These are phyloP conservation scores for Thymus mandschuricus DNA, from an alignment of 257 asterid species.

Conservation along the genomic window DNA sequence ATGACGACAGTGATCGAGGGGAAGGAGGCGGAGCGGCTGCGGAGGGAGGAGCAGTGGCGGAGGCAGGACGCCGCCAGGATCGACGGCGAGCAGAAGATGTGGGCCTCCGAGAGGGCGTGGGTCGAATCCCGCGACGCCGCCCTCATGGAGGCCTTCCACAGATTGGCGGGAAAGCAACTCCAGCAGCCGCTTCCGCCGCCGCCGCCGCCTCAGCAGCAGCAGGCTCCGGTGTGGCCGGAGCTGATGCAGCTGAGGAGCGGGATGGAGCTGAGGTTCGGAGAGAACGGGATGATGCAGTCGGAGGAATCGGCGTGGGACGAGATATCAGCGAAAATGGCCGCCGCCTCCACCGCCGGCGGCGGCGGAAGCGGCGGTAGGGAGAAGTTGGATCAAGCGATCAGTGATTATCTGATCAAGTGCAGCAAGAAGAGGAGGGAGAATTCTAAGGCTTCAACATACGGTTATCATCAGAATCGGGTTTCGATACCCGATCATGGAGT, in stretches of 20 bases:
- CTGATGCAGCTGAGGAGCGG: constrained; percentile 48
- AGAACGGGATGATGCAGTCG: constrained; percentile 13
- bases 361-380: constrained; percentile 56
- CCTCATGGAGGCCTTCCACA: constrained; percentile 58
- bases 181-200: neutral
- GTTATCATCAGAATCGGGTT: constrained; percentile 9
- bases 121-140: constrained; percentile 69
- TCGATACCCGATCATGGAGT: constrained; percentile 22
- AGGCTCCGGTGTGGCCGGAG: constrained; percentile 39
- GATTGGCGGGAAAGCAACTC: constrained; percentile 44
- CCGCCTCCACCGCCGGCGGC: constrained; percentile 30
- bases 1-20: constrained; percentile 67
- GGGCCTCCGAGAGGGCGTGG: constrained; percentile 85
- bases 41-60: constrained; percentile 81
- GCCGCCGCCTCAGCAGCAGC: constrained; percentile 1
- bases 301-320: constrained; percentile 56
- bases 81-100: constrained; percentile 63
- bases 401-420: constrained; percentile 48
- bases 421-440: constrained; percentile 60
- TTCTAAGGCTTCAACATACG: constrained; percentile 22
- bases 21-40: constrained; percentile 69
- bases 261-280: constrained; percentile 48
- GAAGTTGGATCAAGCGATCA: constrained; percentile 52
- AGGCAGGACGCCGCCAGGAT: constrained; percentile 65
- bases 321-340: constrained; percentile 6